Base-by-base conservation (phyloP, 805 yeast genomes). In the Candida golubevii region DNA sequence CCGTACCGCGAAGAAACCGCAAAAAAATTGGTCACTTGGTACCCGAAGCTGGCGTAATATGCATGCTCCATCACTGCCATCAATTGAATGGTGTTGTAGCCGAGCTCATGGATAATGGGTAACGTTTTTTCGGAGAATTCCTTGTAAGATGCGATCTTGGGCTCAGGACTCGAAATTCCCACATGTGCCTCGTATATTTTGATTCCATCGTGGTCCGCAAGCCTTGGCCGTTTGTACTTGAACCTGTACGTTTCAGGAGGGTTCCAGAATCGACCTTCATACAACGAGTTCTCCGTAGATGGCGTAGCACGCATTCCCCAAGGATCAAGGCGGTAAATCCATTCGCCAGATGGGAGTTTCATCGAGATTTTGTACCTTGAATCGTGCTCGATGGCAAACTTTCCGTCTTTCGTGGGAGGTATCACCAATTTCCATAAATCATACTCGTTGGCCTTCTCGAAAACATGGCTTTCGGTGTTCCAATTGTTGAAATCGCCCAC, bases 11-110 rank as follows among this genome's bases (percentile, higher is more conserved):
- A 90, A 42, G 93, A 82, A 23, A 78, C 74, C 1, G 98, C 97
- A 62, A 86, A 91, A 62, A 91, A 93, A 47, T 84, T 86, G 18
- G 98, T 90, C 26, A 91, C 82, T 65, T 91, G 99, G 63, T 91
- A 91, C n/a, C 99, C 99, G 62, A 91, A 91, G 2, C 96, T 88
- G 1, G 97, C 99, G 63, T 91, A 91, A 62, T 91, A 91, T 1
- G 99, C 98, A 63, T 91, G 99, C 66, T 91, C 99, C 99, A 91
- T 91, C 36, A 91, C 78, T 0, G 99, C 97, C 99, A 91, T 91
- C 59, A 91, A 74, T 67, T 91, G 99, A 56, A 91, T 85, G 5
- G 96, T 82, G 63, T 93, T 88, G 65, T 91, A 91, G 32, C 97
- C 97, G 47, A 90, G 74, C 50, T 83, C 79, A 54, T 80, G 81